Evolutionary conservation across 768 basidiomycete genomes (phyloP).

Genomic region (Tylopilus subfusipes): DNA sequence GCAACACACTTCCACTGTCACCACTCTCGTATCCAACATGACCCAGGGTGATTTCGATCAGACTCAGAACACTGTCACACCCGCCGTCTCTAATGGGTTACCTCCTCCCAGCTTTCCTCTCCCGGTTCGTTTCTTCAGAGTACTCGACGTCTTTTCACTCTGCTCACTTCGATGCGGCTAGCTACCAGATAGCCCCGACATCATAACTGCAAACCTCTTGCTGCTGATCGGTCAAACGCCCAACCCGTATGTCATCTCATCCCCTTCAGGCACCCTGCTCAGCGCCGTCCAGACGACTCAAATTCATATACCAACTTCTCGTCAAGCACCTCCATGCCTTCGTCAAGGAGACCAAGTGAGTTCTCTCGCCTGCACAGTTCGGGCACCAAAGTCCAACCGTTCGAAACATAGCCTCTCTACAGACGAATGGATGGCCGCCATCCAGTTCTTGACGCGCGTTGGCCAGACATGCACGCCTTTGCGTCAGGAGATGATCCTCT

Average conservation of each 20-base stretch:
- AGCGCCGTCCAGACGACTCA: slow-evolving; percentile 33
- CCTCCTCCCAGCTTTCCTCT: slow-evolving; percentile 36
- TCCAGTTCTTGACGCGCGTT: slow-evolving; percentile 71
- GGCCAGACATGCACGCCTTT: slow-evolving; percentile 72
- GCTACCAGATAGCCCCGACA: slow-evolving; percentile 48
- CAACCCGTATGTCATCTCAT: slow-evolving; percentile 35
- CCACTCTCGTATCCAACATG: slow-evolving; percentile 4
- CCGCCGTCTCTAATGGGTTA: slow-evolving; percentile 41
- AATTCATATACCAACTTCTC: slow-evolving; percentile 49
- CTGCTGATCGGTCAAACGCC: slow-evolving; percentile 37
- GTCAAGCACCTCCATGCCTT: slow-evolving; percentile 72
- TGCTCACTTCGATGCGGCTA: slow-evolving; percentile 19
- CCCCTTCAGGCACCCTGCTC: neutral
- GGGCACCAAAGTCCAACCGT: neutral
- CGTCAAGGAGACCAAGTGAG: slow-evolving; percentile 62
- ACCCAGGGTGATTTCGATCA: slow-evolving; percentile 2
- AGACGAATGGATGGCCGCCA: slow-evolving; percentile 81
- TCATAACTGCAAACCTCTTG: slow-evolving; percentile 47
- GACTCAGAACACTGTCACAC: neutral
- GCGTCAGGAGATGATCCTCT: slow-evolving; percentile 77
- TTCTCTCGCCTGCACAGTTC: neutral
- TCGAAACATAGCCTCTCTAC: slow-evolving; percentile 52
- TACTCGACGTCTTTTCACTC: no score
- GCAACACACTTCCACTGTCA: neutral
- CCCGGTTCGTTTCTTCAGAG: slow-evolving; percentile 32